phyloP scores from a whole-genome alignment of 2,329 filamentous ascomycete species.

The Xylaria sp. region DNA sequence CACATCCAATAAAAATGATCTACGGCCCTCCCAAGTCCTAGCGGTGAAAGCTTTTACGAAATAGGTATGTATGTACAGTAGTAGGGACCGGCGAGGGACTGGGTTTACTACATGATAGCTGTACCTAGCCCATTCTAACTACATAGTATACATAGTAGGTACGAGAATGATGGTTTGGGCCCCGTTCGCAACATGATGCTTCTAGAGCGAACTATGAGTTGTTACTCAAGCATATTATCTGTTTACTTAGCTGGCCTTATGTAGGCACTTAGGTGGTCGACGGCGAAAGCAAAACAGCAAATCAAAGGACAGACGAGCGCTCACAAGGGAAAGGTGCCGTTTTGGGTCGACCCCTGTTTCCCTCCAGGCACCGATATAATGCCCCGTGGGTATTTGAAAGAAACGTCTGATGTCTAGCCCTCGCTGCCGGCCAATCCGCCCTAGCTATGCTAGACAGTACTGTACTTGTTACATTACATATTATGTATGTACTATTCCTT shows the following conservation, averaged over 20 bases:
- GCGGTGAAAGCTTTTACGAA: not conserved
- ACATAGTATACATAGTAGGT: no score
- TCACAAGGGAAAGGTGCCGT: slow-evolving; percentile 15
- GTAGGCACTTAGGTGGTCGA: no score
- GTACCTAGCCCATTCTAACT: not conserved
- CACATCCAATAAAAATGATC: slow-evolving; percentile 18
- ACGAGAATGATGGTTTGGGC: no score
- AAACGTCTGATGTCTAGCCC: slow-evolving; percentile 15
- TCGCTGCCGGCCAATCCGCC: slow-evolving; percentile 10
- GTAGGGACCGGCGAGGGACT: no score
- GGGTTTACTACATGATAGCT: not conserved
- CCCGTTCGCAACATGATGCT: not conserved
- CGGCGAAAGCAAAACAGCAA: not conserved
- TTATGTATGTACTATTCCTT: not conserved
- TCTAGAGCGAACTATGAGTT: not conserved
- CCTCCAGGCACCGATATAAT: slow-evolving; percentile 23
- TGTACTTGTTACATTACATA: not conserved
- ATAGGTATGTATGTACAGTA: not conserved
- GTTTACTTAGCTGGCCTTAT: not conserved
- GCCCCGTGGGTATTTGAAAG: slow-evolving; percentile 25
- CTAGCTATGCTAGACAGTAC: slow-evolving; percentile 4
- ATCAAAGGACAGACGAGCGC: slow-evolving; percentile 17
- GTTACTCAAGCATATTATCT: not conserved
- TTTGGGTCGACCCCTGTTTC: slow-evolving; percentile 20
- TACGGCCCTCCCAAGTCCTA: not conserved